Conservation (phyloP, 2,329 filamentous ascomycete genomes). For the Cytospora chrysosperma region DNA sequence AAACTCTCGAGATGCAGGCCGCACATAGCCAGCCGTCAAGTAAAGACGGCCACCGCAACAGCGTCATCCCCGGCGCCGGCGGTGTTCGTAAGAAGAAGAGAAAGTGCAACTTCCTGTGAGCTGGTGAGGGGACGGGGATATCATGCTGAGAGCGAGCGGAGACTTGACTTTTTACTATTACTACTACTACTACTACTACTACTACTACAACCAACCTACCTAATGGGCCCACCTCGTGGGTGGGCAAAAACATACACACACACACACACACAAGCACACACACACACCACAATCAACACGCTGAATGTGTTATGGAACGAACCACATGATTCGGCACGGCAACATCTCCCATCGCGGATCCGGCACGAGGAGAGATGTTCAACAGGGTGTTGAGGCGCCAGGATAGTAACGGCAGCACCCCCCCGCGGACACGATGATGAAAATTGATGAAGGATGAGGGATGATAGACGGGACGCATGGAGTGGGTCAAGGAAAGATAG, state of each 20-base stretch:
- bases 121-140: too few relatives aligned
- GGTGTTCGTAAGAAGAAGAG: constrained; percentile 71
- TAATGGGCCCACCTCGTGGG: background rate
- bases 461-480: background rate
- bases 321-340: constrained; percentile 21
- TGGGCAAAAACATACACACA: constrained; percentile 18
- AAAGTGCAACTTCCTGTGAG: constrained; percentile 74
- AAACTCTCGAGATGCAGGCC: constrained; percentile 56
- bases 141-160: background rate
- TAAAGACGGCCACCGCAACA: constrained; percentile 34
- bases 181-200: background rate
- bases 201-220: background rate
- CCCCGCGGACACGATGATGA: background rate
- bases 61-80: constrained; percentile 37
- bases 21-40: constrained; percentile 36
- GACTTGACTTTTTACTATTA: background rate
- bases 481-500: background rate
- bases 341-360: constrained; percentile 9
- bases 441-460: constrained; percentile 9
- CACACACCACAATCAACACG: background rate
- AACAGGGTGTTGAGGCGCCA: background rate
- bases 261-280: constrained; percentile 6
- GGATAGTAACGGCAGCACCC: background rate
- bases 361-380: background rate
- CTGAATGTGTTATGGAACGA: constrained; percentile 17